Evolutionary conservation across 2,329 filamentous ascomycete genomes (phyloP).

Genomic region (Neofusicoccum sp.): DNA sequence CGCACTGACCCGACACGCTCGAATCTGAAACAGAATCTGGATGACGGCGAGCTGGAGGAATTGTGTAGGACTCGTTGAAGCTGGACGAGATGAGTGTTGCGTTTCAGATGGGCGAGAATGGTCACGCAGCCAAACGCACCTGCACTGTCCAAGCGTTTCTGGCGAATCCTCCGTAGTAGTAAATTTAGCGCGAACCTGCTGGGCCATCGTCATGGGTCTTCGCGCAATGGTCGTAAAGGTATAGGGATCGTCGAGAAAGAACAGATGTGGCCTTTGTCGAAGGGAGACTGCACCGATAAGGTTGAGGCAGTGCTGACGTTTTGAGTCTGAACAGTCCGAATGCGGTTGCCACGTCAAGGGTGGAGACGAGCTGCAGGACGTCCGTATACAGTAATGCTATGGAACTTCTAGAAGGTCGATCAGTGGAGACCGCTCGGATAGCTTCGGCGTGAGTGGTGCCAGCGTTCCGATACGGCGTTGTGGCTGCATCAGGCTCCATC

Average conservation of each 20-base stretch:
- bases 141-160: background rate
- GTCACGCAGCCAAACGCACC: background rate
- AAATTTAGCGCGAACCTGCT: background rate
- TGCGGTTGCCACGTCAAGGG: constrained; percentile 5
- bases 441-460: constrained; percentile 6
- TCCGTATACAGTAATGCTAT: background rate
- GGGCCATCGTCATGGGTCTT: background rate
- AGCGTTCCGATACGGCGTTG: background rate
- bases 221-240: background rate
- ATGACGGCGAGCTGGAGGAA: background rate
- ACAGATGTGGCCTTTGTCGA: background rate
- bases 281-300: background rate
- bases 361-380: background rate
- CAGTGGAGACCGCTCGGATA: constrained; percentile 7
- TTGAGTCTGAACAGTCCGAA: background rate
- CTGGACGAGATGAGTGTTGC: background rate
- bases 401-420: constrained; percentile 6
- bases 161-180: background rate
- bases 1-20: background rate
- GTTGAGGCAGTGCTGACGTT: background rate
- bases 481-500: background rate
- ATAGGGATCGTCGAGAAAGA: background rate
- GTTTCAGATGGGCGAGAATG: background rate
- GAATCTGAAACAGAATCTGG: background rate
- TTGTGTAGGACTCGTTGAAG: background rate